Base-by-base conservation (phyloP, 1,284 basidiomycete genomes). In the Ceratobasidium theobromae region DNA sequence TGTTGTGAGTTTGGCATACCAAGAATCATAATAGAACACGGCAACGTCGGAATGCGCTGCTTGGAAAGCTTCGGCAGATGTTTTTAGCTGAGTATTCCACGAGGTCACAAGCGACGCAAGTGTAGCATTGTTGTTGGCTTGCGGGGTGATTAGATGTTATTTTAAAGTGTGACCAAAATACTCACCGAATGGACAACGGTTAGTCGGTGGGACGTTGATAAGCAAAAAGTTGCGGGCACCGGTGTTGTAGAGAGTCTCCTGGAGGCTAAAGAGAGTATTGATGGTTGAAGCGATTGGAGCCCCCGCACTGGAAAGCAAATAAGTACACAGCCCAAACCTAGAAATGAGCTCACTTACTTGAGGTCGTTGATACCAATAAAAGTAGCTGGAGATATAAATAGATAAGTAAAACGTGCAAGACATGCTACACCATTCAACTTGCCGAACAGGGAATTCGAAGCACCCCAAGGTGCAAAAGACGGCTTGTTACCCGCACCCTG, bases 221-320 rank as follows among this genome's bases (percentile, higher is more conserved):
- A 65, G 53, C 48, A 65, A n/a, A 43, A 65, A 65, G 48, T 53
- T 65, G 14, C 60, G 48, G 12, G 60, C 60, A n/a, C 49, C 60
- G 21, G 60, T 49, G n/a, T 28, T 53, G 35, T 65, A 65, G 25
- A 65, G 49, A 25, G 48, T 49, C 38, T 52, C 60, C 28, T 53
- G 60, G 16, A 53, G 25, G 27, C 28, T 35, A 25, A 65, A 65
- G 12, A 65, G 38, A 14, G 49, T 52, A 16, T 40, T 46, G 25
- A 65, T 48, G 9, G 45, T 60, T 14, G 57, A 18, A n/a, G 16
- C 21, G n/a, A 60, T 60, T 12, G 21, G 32, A n/a, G 57, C 57
- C 16, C 57, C 57, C 1, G 30, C 32, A 18, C 57, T 49, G 9
- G 5, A 23, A 23, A 5, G n/a, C 46, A 48, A 25, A 12, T 25